Percentiles rank a stretch among this genome's conserved stretches.
Conservation (phyloP, 2,329 filamentous ascomycete species). For the Uncinocarpus reesii region DNA sequence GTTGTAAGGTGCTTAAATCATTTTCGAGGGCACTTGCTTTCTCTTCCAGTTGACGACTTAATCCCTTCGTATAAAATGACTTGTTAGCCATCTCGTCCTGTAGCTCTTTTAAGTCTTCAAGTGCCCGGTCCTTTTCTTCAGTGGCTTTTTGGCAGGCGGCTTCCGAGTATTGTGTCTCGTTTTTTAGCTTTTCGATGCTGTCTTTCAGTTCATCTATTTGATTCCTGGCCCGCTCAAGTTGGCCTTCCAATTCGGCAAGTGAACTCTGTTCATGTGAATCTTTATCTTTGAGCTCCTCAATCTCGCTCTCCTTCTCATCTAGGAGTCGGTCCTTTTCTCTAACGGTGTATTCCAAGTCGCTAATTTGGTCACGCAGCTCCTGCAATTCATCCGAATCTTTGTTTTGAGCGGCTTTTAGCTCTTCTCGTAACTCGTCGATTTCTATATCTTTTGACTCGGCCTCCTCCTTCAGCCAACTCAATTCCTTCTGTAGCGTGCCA, state of each 20-base stretch:
- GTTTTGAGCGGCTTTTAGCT: slow-evolving; percentile 48
- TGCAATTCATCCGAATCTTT: slow-evolving; percentile 50
- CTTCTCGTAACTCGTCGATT: slow-evolving; percentile 37
- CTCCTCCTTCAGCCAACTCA: slow-evolving; percentile 43
- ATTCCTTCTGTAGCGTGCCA: slow-evolving; percentile 55
- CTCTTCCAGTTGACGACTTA: slow-evolving; percentile 65
- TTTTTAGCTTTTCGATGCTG: slow-evolving; percentile 30
- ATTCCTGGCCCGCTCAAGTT: slow-evolving; percentile 38
- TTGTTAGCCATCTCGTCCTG: slow-evolving; percentile 72
- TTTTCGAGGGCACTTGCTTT: slow-evolving; percentile 56
- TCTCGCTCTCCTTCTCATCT: slow-evolving; percentile 63
- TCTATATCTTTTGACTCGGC: slow-evolving; percentile 40
- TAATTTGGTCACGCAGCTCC: slow-evolving; percentile 61
- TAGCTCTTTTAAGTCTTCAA: slow-evolving; percentile 50
- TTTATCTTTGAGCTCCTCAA: slow-evolving; percentile 53
- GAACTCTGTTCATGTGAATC: slow-evolving; percentile 35
- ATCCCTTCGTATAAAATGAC: slow-evolving; percentile 62
- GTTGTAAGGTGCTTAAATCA: slow-evolving; percentile 48
- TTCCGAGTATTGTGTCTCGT: slow-evolving; percentile 34
- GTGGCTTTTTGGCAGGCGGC: slow-evolving; percentile 41
- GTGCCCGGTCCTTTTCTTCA: slow-evolving; percentile 42
- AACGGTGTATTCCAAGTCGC: slow-evolving; percentile 64
- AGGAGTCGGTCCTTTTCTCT: slow-evolving; percentile 65
- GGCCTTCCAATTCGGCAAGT: slow-evolving; percentile 41
- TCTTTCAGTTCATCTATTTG: slow-evolving; percentile 38